A percentile compares a stretch with the other conserved stretches of the same genome.
These are phyloP conservation scores for Lotus japonicus DNA, from an alignment of 306 rosid species.

Conservation along the genomic window DNA sequence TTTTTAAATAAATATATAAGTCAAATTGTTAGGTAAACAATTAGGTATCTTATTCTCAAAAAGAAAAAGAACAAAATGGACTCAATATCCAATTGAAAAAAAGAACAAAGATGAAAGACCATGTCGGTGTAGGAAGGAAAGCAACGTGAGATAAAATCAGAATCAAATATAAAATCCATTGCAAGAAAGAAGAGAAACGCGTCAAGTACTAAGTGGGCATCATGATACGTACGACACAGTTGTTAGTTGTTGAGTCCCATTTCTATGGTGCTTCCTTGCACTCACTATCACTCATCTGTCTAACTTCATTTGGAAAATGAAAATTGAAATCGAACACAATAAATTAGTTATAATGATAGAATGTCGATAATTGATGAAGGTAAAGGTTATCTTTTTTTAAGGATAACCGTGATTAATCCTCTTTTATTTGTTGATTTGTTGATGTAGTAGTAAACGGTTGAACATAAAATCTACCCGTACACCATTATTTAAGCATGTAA, in stretches of 20 bases:
- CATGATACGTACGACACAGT: constrained; percentile 13
- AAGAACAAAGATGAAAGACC: neutral
- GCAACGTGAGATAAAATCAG: neutral
- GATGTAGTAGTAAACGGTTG: too few species aligned
- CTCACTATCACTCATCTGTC: neutral
- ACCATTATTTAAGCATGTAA: too few species aligned
- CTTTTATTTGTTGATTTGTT: too few species aligned
- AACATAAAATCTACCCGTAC: too few species aligned
- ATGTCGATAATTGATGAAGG: neutral
- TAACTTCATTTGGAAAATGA: neutral
- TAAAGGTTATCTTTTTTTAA: too few species aligned
- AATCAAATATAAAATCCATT: neutral
- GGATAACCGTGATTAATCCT: too few species aligned
- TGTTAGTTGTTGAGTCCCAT: neutral
- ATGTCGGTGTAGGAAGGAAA: constrained; percentile 6
- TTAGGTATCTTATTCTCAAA: too few species aligned
- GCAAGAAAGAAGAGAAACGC: neutral
- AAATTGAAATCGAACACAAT: neutral
- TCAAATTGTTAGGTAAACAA: too few species aligned
- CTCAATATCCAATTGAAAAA: neutral
- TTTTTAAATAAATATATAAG: too few species aligned
- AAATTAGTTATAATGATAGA: neutral
- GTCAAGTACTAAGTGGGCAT: neutral
- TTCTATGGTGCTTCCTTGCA: constrained; percentile 7
- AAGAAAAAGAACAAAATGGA: neutral